These are phyloP conservation scores for Syzygium malaccense DNA, from an alignment of 441 rosid genomes.

Conservation along the genomic window DNA sequence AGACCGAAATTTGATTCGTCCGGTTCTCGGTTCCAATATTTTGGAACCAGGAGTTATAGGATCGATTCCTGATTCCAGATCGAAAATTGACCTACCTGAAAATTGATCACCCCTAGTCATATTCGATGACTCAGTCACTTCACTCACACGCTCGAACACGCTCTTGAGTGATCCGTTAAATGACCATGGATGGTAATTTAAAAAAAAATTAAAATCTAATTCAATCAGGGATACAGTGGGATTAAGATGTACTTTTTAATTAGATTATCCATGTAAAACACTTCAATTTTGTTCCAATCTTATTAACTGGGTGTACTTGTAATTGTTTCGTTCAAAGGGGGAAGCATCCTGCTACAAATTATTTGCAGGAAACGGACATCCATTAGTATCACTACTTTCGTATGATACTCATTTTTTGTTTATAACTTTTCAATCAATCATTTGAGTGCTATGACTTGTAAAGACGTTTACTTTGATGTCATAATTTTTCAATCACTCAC, in stretches of 20 bases:
- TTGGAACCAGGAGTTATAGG: no score
- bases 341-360: background rate
- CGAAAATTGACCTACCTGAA: no score
- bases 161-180: background rate
- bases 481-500: no score
- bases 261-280: background rate
- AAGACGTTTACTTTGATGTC: no score
- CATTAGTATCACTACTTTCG: background rate
- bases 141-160: no score
- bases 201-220: background rate
- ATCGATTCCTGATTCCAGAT: no score
- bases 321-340: background rate
- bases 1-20: no score
- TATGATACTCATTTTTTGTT: accelerated
- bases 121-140: no score
- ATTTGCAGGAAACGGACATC: background rate
- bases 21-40: no score
- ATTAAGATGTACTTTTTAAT: background rate
- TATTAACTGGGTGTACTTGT: background rate
- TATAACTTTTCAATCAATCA: no score
- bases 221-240: background rate
- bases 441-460: no score
- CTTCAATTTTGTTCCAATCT: background rate
- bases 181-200: background rate
- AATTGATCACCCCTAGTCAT: no score